These are phyloP conservation scores for Gremmenia infestans DNA, from an alignment of 2,329 filamentous ascomycete genomes.

Conservation along the genomic window DNA sequence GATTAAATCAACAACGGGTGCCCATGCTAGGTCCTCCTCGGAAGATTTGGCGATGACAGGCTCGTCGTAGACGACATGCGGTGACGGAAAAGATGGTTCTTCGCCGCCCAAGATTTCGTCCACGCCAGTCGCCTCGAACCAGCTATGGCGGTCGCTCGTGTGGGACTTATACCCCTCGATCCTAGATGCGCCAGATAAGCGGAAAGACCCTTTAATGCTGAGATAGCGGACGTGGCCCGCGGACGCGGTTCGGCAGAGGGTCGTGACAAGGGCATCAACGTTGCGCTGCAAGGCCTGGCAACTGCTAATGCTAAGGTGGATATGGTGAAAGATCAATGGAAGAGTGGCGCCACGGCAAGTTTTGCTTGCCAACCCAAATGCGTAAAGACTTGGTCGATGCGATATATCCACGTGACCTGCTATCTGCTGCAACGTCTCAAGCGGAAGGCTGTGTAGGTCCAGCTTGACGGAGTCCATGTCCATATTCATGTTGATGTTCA, in stretches of 20 bases:
- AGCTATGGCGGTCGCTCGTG: constrained; percentile 1
- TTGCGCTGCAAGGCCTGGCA: constrained; percentile 5
- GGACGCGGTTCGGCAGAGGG: neutral
- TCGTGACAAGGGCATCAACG: constrained; percentile 6
- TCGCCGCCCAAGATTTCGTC: constrained; percentile 6
- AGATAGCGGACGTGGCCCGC: constrained; percentile 5
- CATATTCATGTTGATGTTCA: too few relatives aligned
- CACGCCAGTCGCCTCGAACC: constrained; percentile 1
- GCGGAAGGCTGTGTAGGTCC: neutral
- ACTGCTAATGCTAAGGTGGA: constrained; percentile 1
- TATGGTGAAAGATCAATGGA: constrained; percentile 2
- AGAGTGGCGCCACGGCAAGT: constrained; percentile 6
- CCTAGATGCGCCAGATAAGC: neutral
- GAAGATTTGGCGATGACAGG: constrained; percentile 7
- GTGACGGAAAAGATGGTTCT: neutral
- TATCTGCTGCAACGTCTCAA: constrained; percentile 7
- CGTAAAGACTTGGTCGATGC: constrained; percentile 7
- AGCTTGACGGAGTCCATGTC: neutral
- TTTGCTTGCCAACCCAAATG: constrained; percentile 9
- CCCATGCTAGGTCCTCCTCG: constrained; percentile 11
- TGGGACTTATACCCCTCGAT: constrained; percentile 1
- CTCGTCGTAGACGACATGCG: constrained; percentile 7
- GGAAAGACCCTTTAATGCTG: constrained; percentile 10
- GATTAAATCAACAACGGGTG: constrained; percentile 3
- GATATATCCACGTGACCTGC: constrained; percentile 2